These are phyloP conservation scores for Tubosaeta sp. DNA, from an alignment of 768 basidiomycete species.

Conservation along the genomic window DNA sequence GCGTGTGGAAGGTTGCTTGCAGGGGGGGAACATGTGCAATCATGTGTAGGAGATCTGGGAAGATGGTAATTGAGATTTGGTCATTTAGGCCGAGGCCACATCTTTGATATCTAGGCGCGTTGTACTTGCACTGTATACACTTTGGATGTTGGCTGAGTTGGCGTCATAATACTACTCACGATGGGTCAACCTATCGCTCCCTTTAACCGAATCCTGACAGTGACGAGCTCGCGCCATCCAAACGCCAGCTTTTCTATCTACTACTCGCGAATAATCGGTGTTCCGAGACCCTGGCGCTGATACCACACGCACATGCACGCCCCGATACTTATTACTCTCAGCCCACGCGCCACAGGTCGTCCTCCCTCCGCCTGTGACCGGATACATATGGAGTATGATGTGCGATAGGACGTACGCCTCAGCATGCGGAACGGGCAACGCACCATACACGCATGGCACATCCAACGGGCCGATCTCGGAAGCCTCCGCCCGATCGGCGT, in stretches of 20 bases:
- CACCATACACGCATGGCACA: conserved; percentile 8
- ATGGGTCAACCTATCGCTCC: too few relatives aligned
- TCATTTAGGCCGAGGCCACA: conserved; percentile 50
- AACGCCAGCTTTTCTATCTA: conserved; percentile 2
- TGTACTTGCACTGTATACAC: not conserved
- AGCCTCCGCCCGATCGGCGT: not conserved
- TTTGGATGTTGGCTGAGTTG: not conserved
- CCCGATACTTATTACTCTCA: too few relatives aligned
- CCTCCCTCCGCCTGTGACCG: not conserved
- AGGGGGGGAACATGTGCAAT: conserved; percentile 70
- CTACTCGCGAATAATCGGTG: conserved; percentile 5
- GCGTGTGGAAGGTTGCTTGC: conserved; percentile 84
- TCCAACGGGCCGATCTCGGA: conserved; percentile 13
- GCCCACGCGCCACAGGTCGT: conserved; percentile 8
- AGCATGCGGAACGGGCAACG: conserved; percentile 11
- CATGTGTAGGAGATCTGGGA: conserved; percentile 74
- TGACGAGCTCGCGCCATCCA: too few relatives aligned
- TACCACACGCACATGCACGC: too few relatives aligned
- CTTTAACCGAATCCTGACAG: too few relatives aligned
- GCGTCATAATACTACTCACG: too few relatives aligned
- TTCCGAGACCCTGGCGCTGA: conserved; percentile 12
- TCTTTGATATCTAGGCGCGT: conserved; percentile 6
- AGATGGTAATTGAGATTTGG: conserved; percentile 88
- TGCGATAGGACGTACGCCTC: conserved; percentile 20
- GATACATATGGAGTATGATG: conserved; percentile 21